Conservation (phyloP, 192 early-diverging fungal species). For the Glomus cerebriforme region DNA sequence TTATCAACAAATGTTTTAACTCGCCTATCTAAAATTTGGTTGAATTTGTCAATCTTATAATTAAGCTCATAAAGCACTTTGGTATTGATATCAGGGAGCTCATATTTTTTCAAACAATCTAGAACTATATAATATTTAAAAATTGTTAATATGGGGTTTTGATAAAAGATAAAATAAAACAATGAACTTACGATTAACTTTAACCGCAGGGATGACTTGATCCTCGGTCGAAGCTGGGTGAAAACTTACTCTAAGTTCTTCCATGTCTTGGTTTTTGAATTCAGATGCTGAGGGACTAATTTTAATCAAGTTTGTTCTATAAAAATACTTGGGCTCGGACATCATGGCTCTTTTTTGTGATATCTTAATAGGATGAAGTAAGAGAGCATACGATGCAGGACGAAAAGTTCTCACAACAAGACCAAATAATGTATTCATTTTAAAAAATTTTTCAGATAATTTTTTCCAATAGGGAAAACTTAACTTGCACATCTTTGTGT, state of each 20-base stretch:
- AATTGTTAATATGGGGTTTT: too few species aligned
- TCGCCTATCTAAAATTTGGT: neutral
- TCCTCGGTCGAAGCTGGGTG: neutral
- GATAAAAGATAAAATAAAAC: too few species aligned
- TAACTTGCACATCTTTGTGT: too few species aligned
- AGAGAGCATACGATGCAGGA: neutral
- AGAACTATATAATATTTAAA: too few species aligned
- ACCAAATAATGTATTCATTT: neutral
- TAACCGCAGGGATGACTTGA: neutral
- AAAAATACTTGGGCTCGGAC: too few species aligned
- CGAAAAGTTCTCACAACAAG: neutral
- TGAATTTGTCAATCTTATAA: neutral
- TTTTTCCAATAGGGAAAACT: too few species aligned
- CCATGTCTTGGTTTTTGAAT: neutral
- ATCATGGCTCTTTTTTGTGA: neutral
- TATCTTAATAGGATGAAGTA: neutral
- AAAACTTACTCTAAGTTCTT: neutral
- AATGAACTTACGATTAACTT: too few species aligned
- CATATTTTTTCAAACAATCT: neutral
- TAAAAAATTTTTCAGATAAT: too few species aligned
- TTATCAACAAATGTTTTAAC: neutral
- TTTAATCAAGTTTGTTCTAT: neutral
- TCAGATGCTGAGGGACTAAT: neutral
- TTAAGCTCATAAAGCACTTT: neutral
- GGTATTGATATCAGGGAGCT: neutral